Percentiles rank a stretch among this genome's conserved stretches.
Conservation (phyloP, 495 filamentous ascomycete genomes). For the Neurospora sp. region DNA sequence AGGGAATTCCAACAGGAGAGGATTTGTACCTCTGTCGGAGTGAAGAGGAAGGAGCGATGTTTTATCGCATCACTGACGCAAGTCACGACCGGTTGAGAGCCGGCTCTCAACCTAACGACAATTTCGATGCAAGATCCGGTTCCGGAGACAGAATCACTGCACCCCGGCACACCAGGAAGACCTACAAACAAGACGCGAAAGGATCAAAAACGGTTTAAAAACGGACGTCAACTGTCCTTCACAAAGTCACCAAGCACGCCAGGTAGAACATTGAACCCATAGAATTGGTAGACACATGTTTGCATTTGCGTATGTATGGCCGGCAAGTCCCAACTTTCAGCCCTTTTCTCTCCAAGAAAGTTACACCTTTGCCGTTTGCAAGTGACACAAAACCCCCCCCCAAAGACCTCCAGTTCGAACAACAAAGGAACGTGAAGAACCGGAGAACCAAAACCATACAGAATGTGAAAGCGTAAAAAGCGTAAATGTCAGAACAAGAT, state of each 20-base stretch:
- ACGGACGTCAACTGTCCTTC: no score
- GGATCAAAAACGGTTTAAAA: no score
- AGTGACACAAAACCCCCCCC: background rate
- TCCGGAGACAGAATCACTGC: no score
- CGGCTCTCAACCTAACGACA: no score
- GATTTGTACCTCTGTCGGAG: no score
- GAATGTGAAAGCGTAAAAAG: background rate
- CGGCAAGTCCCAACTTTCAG: background rate
- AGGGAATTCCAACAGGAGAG: no score
- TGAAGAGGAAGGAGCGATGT: no score
- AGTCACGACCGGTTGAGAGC: no score
- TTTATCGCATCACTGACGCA: no score
- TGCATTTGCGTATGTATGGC: background rate
- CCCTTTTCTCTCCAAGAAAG: background rate
- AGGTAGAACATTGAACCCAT: background rate
- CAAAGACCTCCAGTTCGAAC: background rate
- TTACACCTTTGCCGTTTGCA: background rate
- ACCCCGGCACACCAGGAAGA: no score
- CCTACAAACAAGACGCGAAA: no score
- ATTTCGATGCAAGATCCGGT: no score
- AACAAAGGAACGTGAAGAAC: background rate
- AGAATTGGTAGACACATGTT: background rate
- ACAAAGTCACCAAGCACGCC: background rate
- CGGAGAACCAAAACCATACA: background rate
- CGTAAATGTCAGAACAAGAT: background rate